Percentiles rank a stretch among this genome's conserved stretches.
Evolutionary conservation across 2,329 filamentous ascomycete species (phyloP).

Genomic region (Phialocephala sp.): DNA sequence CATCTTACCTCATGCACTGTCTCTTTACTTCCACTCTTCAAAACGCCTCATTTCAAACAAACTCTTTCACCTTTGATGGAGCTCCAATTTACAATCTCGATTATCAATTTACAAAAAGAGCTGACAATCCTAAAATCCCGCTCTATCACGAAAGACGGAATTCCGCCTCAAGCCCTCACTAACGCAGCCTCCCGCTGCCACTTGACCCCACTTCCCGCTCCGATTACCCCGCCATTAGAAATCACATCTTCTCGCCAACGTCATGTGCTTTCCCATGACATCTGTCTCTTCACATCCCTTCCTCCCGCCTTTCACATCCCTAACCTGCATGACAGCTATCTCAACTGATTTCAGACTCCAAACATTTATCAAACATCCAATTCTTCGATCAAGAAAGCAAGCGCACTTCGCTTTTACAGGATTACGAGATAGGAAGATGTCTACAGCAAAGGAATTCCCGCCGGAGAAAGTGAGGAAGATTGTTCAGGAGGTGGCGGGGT

Average conservation of each 20-base stretch:
- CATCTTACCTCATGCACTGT: background rate
- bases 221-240: constrained; percentile 15
- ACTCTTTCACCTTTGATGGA: background rate
- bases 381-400: background rate
- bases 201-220: background rate
- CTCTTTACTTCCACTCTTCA: background rate
- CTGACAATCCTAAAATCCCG: background rate
- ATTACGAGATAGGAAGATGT: background rate
- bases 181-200: constrained; percentile 23
- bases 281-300: background rate
- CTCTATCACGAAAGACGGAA: background rate
- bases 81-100: background rate
- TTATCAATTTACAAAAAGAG: background rate
- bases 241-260: too few relatives aligned
- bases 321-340: background rate
- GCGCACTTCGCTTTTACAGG: too few relatives aligned
- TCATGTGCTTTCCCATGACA: constrained; percentile 8
- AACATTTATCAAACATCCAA: background rate
- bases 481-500: constrained; percentile 52
- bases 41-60: background rate
- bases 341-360: background rate
- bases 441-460: constrained; percentile 32
- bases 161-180: constrained; percentile 15
- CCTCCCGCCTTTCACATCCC: background rate
- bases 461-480: constrained; percentile 38